Conservation (phyloP, 2,329 filamentous ascomycete species). For the Fusarium globosum region DNA sequence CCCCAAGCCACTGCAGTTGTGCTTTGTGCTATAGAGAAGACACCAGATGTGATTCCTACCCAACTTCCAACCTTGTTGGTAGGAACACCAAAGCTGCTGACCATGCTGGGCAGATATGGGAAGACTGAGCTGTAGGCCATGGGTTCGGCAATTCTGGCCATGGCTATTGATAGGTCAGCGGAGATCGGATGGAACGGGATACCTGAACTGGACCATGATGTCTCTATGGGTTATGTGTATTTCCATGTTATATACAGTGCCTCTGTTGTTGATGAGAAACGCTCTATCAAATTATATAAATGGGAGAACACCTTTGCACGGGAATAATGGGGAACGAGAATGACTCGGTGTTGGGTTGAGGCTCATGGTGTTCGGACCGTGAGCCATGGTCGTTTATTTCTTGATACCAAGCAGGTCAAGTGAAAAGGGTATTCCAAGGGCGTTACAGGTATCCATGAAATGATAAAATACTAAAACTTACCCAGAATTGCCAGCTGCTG, state of each 20-base stretch:
- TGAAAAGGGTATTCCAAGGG: neutral
- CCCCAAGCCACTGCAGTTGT: conserved; percentile 80
- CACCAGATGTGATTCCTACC: conserved; percentile 79
- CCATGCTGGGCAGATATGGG: conserved; percentile 82
- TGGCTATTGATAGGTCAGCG: conserved; percentile 63
- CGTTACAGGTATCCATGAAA: neutral
- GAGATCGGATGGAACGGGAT: conserved; percentile 18
- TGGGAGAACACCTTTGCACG: neutral
- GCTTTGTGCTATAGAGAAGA: conserved; percentile 79
- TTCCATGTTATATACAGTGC: conserved; percentile 9
- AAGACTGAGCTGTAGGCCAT: conserved; percentile 77
- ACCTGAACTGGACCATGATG: conserved; percentile 32
- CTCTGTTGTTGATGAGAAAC: conserved; percentile 39
- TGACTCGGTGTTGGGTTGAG: neutral
- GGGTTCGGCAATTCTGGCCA: conserved; percentile 83
- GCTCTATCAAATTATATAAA: neutral
- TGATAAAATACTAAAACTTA: conserved; percentile 57
- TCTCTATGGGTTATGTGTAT: neutral
- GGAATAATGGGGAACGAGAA: neutral
- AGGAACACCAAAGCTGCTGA: conserved; percentile 78
- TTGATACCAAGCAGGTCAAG: conserved; percentile 8
- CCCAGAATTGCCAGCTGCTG: conserved; percentile 83
- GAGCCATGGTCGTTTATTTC: neutral
- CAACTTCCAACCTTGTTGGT: conserved; percentile 80
- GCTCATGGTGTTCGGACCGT: neutral